phyloP scores from a whole-genome alignment of 192 early-diverging fungal genomes.

The Umbelopsis sp. region DNA sequence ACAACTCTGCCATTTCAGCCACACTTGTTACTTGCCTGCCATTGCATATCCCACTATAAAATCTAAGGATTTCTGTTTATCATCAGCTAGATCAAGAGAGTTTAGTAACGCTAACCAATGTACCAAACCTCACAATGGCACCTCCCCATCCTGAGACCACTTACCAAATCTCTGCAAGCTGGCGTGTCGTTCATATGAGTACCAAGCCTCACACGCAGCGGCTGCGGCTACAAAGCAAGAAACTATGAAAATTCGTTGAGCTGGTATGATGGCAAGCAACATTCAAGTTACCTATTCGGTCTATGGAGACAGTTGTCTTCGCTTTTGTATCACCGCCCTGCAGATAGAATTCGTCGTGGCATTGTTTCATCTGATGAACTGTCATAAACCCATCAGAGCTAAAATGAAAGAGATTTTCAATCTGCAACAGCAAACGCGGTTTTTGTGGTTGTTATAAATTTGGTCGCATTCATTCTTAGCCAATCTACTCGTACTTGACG shows the following conservation, averaged over 20 bases:
- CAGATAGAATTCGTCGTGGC: slow-evolving; percentile 1
- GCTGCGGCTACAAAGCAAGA: background rate
- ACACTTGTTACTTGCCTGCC: background rate
- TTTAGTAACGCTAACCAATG: background rate
- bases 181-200: slow-evolving; percentile 6
- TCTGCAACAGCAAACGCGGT: background rate
- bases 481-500: too few relatives aligned
- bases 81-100: background rate
- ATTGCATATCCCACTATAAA: slow-evolving; percentile 3
- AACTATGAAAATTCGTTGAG: background rate
- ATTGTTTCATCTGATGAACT: background rate
- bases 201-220: background rate
- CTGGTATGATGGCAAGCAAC: background rate
- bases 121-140: background rate
- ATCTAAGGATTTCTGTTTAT: background rate
- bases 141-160: background rate
- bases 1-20: background rate
- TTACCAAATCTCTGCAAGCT: background rate
- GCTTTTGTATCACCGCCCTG: slow-evolving; percentile 6
- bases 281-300: background rate
- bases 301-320: slow-evolving; percentile 5
- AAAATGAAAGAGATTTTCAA: background rate
- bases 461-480: too few relatives aligned
- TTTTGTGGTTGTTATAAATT: background rate
- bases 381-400: background rate